phyloP scores from a whole-genome alignment of 1,284 basidiomycete genomes.

The Lentinula novae-zelandiae region DNA sequence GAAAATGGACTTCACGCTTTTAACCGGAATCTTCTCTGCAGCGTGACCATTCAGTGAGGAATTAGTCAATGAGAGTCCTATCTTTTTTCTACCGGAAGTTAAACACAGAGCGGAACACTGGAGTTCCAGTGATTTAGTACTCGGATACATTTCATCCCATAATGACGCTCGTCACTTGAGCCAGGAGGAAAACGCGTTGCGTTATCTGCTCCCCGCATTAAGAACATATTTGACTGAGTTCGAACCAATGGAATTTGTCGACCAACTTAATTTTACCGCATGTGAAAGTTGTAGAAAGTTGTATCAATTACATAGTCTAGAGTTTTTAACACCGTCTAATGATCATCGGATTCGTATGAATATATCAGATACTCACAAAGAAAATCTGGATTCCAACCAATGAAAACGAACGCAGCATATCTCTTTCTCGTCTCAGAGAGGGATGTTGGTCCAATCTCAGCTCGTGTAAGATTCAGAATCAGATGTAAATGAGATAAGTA shows the following conservation, averaged over 20 bases:
- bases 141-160: background rate
- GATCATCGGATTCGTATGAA: no score
- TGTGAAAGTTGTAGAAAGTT: no score
- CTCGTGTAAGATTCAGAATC: no score
- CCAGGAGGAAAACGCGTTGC: slow-evolving; percentile 1
- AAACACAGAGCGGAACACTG: background rate
- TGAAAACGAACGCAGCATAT: no score
- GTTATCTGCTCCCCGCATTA: background rate
- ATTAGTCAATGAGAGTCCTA: background rate
- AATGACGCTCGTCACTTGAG: background rate
- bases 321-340: no score
- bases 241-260: background rate
- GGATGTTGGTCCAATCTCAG: no score
- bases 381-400: no score
- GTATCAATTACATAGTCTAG: no score
- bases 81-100: background rate
- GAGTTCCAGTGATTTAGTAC: background rate
- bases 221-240: background rate
- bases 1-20: background rate
- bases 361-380: no score
- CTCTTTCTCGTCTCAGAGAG: no score
- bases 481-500: no score
- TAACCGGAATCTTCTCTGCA: background rate
- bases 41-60: background rate
- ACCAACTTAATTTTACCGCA: background rate